Evolutionary conservation across 2,329 filamentous ascomycete genomes (phyloP).

Genomic region (Trichophyton simii): DNA sequence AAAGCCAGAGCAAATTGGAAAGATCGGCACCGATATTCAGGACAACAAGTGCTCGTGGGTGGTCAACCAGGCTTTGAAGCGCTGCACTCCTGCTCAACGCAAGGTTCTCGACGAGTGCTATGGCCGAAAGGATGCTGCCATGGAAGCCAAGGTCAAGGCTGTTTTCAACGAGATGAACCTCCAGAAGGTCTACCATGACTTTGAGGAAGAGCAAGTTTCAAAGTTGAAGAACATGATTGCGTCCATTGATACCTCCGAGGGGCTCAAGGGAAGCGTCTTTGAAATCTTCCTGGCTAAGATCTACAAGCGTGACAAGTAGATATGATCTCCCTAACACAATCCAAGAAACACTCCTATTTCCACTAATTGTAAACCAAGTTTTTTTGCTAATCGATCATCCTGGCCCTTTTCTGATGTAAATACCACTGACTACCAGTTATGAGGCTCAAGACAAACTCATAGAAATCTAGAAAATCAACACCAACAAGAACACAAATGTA

Average conservation of each 20-base stretch:
- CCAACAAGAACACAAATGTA: background rate
- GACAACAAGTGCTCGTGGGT: constrained; percentile 99
- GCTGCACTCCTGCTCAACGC: constrained; percentile 72
- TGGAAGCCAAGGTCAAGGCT: constrained; percentile 77
- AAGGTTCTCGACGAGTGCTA: constrained; percentile 84
- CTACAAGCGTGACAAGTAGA: constrained; percentile 92
- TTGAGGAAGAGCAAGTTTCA: constrained; percentile 75
- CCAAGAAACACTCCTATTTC: too few species aligned
- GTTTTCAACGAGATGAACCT: constrained; percentile 78
- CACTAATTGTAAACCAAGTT: too few species aligned
- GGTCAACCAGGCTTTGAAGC: constrained; percentile 80
- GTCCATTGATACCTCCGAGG: constrained; percentile 69
- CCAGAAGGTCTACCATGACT: constrained; percentile 70
- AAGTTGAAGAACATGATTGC: constrained; percentile 66
- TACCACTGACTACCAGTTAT: background rate
- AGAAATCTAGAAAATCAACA: background rate
- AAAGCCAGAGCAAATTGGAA: constrained; percentile 82
- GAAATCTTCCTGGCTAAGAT: constrained; percentile 89
- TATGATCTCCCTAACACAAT: background rate
- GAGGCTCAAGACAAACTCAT: background rate
- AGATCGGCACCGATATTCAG: constrained; percentile 97
- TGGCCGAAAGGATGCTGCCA: constrained; percentile 72
- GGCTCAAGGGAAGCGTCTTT: constrained; percentile 82
- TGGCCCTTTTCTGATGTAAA: background rate
- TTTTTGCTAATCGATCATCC: too few species aligned